These are phyloP conservation scores for Saccharomycopsis fermentans DNA, from an alignment of 805 yeast genomes.

Conservation along the genomic window DNA sequence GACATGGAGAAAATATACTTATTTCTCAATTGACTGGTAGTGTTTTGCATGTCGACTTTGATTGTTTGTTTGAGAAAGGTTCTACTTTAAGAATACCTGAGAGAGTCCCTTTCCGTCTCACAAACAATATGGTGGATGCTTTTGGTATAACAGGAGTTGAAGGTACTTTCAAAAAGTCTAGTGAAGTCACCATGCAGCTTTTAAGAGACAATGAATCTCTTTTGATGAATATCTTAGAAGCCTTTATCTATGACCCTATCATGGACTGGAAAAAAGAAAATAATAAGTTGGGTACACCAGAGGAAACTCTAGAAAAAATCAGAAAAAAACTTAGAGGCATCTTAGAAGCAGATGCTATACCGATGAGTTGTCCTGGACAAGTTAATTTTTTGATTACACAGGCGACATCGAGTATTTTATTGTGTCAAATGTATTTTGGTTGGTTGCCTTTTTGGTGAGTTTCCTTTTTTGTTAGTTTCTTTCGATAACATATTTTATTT, in stretches of 20 bases:
- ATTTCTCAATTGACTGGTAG: constrained; percentile 66
- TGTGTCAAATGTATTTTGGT: constrained; percentile 86
- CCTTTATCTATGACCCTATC: constrained; percentile 86
- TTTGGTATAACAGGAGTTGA: constrained; percentile 78
- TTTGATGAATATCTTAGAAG: constrained; percentile 82
- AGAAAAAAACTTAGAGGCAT: constrained; percentile 79
- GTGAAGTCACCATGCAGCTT: constrained; percentile 71
- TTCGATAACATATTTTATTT: too few species aligned
- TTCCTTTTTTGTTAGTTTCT: constrained; percentile 37
- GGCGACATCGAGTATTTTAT: constrained; percentile 60
- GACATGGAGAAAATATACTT: constrained; percentile 89
- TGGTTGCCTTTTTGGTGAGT: constrained; percentile 69
- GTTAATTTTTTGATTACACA: constrained; percentile 81
- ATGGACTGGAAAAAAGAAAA: constrained; percentile 50
- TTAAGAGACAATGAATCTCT: constrained; percentile 73
- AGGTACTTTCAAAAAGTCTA: constrained; percentile 75
- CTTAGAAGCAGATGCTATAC: constrained; percentile 57
- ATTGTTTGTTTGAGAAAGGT: constrained; percentile 85
- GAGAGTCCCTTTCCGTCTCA: constrained; percentile 85
- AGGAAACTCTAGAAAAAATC: constrained; percentile 59
- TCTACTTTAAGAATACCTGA: constrained; percentile 74
- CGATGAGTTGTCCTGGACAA: constrained; percentile 86
- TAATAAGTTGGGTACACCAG: constrained; percentile 36
- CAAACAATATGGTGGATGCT: constrained; percentile 83
- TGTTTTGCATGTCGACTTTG: constrained; percentile 90